These are phyloP conservation scores for Tuber indicum DNA, from an alignment of 495 filamentous ascomycete genomes.

Conservation along the genomic window DNA sequence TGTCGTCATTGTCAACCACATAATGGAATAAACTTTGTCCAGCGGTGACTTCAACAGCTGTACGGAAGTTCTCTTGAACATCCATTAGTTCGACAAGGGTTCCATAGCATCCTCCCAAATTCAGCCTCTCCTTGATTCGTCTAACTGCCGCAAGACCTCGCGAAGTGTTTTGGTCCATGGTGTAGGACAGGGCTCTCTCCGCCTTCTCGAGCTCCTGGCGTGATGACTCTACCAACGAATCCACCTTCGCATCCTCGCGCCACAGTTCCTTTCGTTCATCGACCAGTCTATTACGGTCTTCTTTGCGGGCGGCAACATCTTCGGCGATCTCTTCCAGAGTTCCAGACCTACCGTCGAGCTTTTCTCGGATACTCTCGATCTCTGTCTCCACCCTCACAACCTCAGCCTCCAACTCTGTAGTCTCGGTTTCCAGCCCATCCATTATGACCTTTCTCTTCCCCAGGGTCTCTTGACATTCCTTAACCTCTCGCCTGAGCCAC, in stretches of 20 bases:
- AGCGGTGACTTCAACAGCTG: constrained; percentile 86
- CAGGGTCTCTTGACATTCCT: constrained; percentile 68
- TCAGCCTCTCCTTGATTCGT: constrained; percentile 65
- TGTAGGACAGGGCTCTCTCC: constrained; percentile 67
- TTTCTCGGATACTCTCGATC: constrained; percentile 60
- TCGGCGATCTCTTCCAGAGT: constrained; percentile 63
- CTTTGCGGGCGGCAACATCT: constrained; percentile 70
- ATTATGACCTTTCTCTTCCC: constrained; percentile 73
- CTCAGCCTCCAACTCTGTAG: constrained; percentile 62
- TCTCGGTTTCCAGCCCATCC: constrained; percentile 77
- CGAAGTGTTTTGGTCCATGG: constrained; percentile 83
- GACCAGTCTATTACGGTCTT: constrained; percentile 67
- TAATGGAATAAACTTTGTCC: constrained; percentile 93
- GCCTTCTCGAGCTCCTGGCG: constrained; percentile 65
- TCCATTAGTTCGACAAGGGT: constrained; percentile 85
- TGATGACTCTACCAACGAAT: constrained; percentile 67
- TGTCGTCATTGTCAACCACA: constrained; percentile 87
- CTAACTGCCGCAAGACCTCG: constrained; percentile 76
- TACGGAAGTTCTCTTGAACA: constrained; percentile 75
- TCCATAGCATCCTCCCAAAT: constrained; percentile 83
- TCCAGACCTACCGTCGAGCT: constrained; percentile 70
- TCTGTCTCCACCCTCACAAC: constrained; percentile 67
- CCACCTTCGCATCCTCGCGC: constrained; percentile 81
- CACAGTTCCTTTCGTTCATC: constrained; percentile 89
- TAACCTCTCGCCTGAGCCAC: constrained; percentile 72